Evolutionary conservation across 768 basidiomycete species (phyloP).

Genomic region (Boletus sensibilis): DNA sequence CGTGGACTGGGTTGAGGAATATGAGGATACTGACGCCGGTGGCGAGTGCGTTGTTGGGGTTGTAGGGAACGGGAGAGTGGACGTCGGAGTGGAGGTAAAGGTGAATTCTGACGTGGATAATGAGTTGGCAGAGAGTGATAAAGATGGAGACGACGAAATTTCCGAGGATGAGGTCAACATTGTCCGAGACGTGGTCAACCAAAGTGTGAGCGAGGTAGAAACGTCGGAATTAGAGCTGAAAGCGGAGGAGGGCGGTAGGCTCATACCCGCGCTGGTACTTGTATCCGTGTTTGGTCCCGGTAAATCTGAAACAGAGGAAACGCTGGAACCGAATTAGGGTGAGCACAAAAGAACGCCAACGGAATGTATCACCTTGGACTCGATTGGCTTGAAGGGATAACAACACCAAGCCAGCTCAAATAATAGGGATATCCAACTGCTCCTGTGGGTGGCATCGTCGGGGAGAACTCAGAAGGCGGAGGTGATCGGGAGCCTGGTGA

Average conservation of each 20-base stretch:
- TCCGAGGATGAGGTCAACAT: background rate
- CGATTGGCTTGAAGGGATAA: background rate
- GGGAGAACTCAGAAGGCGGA: background rate
- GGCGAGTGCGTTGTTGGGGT: background rate
- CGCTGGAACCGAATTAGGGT: constrained; percentile 4
- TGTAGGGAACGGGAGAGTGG: background rate
- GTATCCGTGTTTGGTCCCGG: constrained; percentile 2
- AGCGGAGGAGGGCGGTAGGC: constrained; percentile 6
- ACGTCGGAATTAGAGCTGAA: constrained; percentile 19
- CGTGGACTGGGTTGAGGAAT: background rate
- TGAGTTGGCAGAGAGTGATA: background rate
- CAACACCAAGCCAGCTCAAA: background rate
- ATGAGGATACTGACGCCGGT: background rate
- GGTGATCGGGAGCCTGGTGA: background rate
- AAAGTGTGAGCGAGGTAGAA: constrained; percentile 1
- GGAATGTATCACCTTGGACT: constrained; percentile 13
- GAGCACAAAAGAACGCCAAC: background rate
- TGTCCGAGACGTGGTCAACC: background rate
- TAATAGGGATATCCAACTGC: background rate
- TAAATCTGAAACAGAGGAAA: background rate
- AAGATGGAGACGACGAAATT: background rate
- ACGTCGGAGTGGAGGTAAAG: background rate
- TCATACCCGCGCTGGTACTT: constrained; percentile 20
- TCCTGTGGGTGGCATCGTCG: constrained; percentile 5
- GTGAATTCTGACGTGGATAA: constrained; percentile 1